Conservation (phyloP, 805 yeast species). For the Saccharomycopsis sp. region DNA sequence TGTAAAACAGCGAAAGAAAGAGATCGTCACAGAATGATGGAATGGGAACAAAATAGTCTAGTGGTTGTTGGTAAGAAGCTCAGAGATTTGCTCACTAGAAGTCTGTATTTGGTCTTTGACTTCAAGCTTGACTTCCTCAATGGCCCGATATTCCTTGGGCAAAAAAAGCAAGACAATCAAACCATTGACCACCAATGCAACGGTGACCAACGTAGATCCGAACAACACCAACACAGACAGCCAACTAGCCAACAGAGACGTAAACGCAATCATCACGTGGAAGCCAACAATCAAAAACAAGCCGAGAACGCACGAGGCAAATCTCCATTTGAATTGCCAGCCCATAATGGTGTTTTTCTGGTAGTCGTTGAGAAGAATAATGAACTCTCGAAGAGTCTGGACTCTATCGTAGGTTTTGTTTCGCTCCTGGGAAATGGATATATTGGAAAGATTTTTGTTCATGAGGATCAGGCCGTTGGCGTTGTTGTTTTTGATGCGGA, state of each 20-base stretch:
- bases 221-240: constrained; percentile 60
- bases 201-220: constrained; percentile 45
- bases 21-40: too few relatives aligned
- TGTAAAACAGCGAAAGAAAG: neutral
- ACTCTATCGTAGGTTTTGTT: constrained; percentile 16
- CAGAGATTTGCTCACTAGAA: neutral
- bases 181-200: constrained; percentile 70
- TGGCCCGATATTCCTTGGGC: constrained; percentile 68
- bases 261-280: constrained; percentile 51
- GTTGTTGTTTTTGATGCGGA: constrained; percentile 28
- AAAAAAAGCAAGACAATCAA: constrained; percentile 76
- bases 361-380: constrained; percentile 41
- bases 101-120: constrained; percentile 33
- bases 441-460: neutral
- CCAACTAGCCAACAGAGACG: constrained; percentile 49
- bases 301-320: constrained; percentile 55
- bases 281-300: constrained; percentile 45
- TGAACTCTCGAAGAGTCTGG: constrained; percentile 42
- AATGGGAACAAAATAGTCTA: neutral
- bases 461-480: neutral
- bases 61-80: neutral
- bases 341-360: constrained; percentile 52
- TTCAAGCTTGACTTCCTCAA: constrained; percentile 68
- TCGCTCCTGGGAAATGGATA: constrained; percentile 16
- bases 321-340: constrained; percentile 43